Base-by-base conservation (phyloP, 768 basidiomycete species). In the Suillus hirtellus region DNA sequence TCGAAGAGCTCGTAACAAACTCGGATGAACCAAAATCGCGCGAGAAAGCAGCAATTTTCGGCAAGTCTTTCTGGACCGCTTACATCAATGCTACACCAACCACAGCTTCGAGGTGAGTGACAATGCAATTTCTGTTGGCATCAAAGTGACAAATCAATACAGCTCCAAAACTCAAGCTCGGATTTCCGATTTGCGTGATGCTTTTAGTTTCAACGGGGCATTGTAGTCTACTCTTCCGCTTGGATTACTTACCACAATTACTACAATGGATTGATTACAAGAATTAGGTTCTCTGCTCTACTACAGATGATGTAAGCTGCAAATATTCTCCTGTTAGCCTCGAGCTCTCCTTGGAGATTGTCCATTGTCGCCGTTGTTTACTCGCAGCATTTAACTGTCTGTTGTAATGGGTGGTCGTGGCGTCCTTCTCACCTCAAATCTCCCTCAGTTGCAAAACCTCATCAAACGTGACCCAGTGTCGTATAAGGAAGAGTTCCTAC, bases 361-460 rank as follows among this genome's bases (percentile, higher is more conserved):
- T 56, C 24, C 10, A 40, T 27, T 5, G 14, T 40, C 56, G 17
- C 14, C 27, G 38, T 3, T 2, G 31, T 53, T 53, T 19, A 11
- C 31, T n/a, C 34, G 31, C 52, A 34, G 19, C 4, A 35, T 53
- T 24, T 56, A 40, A 17, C 38, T 27, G 9, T 58, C 56, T 58
- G 17, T 38, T 40, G 15, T 27, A 27, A 58, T 58, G 56, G 38
- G 56, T 58, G 84, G 80, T 67, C 83, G 92, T 63, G 92, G 91
- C 56, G 82, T 90, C 59, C 83, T 95, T 61, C 84, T 96, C 67
- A 89, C 93, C 38, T 86, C 92, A 17, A 96, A 96, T 72, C 85
- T 98, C 10, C 96, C 97, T 0, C 94, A 97, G 72, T 83, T 99
- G 9, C 96, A 99, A 75, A 98, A 98, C 73, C 82, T 99, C 60